phyloP scores from a whole-genome alignment of 2,329 filamentous ascomycete genomes.

The Pseudocercospora cruenta region DNA sequence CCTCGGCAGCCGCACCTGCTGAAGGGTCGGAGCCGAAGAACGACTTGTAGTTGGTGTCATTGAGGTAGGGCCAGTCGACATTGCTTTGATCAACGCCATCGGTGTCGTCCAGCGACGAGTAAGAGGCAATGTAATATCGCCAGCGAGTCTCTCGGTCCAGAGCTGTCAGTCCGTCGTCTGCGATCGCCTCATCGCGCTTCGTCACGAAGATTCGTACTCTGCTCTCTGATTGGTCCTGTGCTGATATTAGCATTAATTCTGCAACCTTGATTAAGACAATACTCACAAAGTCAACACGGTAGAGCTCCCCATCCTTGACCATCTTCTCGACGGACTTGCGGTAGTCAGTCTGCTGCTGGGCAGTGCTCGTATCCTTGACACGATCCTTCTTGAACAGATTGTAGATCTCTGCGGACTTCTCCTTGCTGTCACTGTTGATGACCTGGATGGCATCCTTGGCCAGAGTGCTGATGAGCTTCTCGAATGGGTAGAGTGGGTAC shows the following conservation, averaged over 20 bases:
- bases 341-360: conserved; percentile 85
- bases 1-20: neutral
- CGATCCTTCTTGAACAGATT: conserved; percentile 83
- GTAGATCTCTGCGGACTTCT: conserved; percentile 90
- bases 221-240: conserved; percentile 66
- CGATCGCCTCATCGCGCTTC: conserved; percentile 77
- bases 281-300: conserved; percentile 88
- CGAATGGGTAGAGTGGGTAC: conserved; percentile 91
- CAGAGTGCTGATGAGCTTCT: conserved; percentile 81
- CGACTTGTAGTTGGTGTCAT: conserved; percentile 42
- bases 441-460: conserved; percentile 81
- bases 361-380: conserved; percentile 81
- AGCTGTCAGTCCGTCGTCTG: conserved; percentile 67
- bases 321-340: conserved; percentile 91
- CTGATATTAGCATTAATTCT: neutral
- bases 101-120: conserved; percentile 84
- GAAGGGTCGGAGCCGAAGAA: conserved; percentile 26
- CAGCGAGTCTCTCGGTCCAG: conserved; percentile 62
- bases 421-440: conserved; percentile 82
- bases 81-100: conserved; percentile 43
- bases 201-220: conserved; percentile 80
- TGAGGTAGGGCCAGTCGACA: conserved; percentile 46
- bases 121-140: conserved; percentile 96
- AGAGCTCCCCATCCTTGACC: conserved; percentile 89
- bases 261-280: neutral